Percentiles rank a stretch among this genome's conserved stretches.
These are phyloP conservation scores for Nitzschia sp. DNA, from an alignment of 108 stramenopile genomes.

Conservation along the genomic window DNA sequence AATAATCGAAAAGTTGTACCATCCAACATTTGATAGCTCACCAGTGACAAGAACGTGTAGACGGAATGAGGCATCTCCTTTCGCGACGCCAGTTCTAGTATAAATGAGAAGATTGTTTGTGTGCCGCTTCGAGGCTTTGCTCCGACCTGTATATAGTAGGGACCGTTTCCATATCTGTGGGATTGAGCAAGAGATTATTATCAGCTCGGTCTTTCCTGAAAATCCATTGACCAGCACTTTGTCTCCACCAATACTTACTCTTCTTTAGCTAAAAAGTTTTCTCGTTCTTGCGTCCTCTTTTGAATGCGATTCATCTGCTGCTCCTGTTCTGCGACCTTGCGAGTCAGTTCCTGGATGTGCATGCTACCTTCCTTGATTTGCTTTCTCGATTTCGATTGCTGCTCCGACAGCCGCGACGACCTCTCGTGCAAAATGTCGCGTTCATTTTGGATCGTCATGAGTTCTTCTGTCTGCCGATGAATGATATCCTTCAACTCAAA, in stretches of 20 bases:
- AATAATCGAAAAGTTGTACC: not conserved
- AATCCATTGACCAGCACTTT: no score
- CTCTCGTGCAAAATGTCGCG: not conserved
- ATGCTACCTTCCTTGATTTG: not conserved
- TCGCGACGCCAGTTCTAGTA: constrained; percentile 25
- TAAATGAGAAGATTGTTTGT: not conserved
- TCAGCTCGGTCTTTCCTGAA: no score
- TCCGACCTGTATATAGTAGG: constrained; percentile 7
- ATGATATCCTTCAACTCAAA: not conserved
- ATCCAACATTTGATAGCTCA: constrained; percentile 26
- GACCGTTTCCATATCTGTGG: constrained; percentile 8
- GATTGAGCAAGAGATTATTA: no score
- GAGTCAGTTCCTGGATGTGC: not conserved
- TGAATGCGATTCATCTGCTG: not conserved
- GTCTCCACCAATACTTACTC: constrained; percentile 5
- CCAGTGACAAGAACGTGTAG: constrained; percentile 18
- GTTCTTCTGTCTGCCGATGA: not conserved
- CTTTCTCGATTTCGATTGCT: not conserved
- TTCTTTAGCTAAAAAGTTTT: constrained; percentile 10
- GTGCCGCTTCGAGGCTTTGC: not conserved
- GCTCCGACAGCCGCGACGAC: not conserved
- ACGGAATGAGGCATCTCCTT: constrained; percentile 25
- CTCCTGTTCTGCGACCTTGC: not conserved
- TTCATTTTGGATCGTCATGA: not conserved
- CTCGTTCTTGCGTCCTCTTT: not conserved